Base-by-base conservation (phyloP, 306 rosid species). In the Sicyos baderoa region DNA sequence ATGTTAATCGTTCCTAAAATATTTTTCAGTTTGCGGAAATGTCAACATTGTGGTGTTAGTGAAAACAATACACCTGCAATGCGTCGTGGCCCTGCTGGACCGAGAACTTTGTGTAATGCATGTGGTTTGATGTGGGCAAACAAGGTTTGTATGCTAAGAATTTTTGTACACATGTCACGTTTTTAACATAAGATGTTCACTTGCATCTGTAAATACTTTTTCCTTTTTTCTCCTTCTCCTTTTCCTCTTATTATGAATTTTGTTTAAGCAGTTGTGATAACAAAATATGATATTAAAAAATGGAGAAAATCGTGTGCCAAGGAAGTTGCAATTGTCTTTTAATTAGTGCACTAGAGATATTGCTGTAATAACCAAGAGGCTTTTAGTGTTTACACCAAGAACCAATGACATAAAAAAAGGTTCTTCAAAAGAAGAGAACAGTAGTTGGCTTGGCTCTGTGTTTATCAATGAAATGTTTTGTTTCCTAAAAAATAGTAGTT, bases 61-160 rank as follows among this genome's bases (percentile, higher is more conserved):
- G 98, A 93, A 81, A 88, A 83, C 71, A 88, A 85, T 74, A 93
- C 97, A 71, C 98, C 98, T 65, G 98, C 97, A 51, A 93, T 93
- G 98, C 97, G 97, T 55, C 95, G 97, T 32, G 98, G 98, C 40
- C 98, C 98, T 66, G 89, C 91, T 79, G 98, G 98, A 54, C 94
- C 97, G 27, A 88, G 98, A 82, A 93, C 98, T 59, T 79, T 89
- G 68, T 92, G 98, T 68, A 92, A 92, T 79, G 98, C 98, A 5
- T 93, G 98, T 6, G 98, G 97, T 79, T 90, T 93, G 76, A 93
- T 89, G 98, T 93, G 98, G 98, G 98, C 97, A 27, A 93, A 89
- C 79, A 89, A 93, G 96, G 98, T 92, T 75, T 67, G 21, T 67
- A 67, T 48, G 21, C 40, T 45, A 47, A 66, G 40, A 45, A 66